These are phyloP conservation scores for Stipa capillata DNA, from an alignment of 176 grass and related monocot genomes.

Conservation along the genomic window DNA sequence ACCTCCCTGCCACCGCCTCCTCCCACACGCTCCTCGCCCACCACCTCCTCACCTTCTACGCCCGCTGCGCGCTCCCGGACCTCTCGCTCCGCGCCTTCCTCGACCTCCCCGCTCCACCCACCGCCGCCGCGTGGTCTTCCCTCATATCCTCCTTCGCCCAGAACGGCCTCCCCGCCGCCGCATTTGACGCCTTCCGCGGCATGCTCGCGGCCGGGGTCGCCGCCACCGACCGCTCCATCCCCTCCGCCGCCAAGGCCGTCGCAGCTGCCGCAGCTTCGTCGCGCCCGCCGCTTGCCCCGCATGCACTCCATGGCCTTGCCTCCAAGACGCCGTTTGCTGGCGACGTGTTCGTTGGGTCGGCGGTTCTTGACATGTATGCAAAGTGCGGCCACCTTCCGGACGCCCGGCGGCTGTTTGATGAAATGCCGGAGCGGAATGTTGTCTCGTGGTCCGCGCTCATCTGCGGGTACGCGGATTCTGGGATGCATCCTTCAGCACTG, in stretches of 20 bases:
- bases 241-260: constrained; percentile 57
- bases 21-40: constrained; percentile 52
- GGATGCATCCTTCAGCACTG: constrained; percentile 36
- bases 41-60: constrained; percentile 85
- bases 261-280: constrained; percentile 22
- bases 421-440: constrained; percentile 81
- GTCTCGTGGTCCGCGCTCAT: constrained; percentile 91
- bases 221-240: constrained; percentile 60
- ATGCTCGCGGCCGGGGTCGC: constrained; percentile 54
- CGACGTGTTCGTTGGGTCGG: constrained; percentile 72
- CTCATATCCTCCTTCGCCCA: constrained; percentile 66
- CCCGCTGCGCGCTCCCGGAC: constrained; percentile 55
- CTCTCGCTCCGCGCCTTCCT: constrained; percentile 68
- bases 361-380: constrained; percentile 70
- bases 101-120: constrained; percentile 37
- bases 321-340: constrained; percentile 50
- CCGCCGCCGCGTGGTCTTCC: constrained; percentile 65
- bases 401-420: constrained; percentile 55
- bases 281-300: constrained; percentile 24
- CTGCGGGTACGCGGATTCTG: constrained; percentile 49
- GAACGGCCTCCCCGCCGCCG: constrained; percentile 43
- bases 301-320: constrained; percentile 54
- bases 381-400: constrained; percentile 46
- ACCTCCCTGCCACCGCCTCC: constrained; percentile 48
- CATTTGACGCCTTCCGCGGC: constrained; percentile 55